phyloP scores from a whole-genome alignment of 1,284 basidiomycete species.

The Moniliella sp. region DNA sequence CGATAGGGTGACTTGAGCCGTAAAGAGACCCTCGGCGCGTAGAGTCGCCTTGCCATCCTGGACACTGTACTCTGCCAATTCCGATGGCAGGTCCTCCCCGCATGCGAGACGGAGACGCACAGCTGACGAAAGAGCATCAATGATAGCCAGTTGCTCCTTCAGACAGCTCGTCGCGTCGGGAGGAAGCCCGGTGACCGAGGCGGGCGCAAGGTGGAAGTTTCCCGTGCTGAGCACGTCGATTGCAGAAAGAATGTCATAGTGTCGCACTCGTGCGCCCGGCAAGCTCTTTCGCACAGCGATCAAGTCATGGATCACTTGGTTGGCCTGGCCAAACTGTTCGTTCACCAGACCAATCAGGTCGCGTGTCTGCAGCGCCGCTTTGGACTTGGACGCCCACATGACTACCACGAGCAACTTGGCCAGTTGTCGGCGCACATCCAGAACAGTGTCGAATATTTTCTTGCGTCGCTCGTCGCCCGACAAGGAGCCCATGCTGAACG shows the following conservation, averaged over 20 bases:
- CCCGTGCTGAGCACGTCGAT: conserved; percentile 63
- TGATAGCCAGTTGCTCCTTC: conserved; percentile 45
- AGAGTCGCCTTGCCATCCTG: conserved; percentile 59
- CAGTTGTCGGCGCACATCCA: conserved; percentile 65
- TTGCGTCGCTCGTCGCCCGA: conserved; percentile 60
- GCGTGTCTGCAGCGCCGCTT: conserved; percentile 14
- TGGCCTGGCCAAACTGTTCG: conserved; percentile 53
- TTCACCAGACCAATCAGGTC: conserved; percentile 22
- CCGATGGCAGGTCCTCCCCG: conserved; percentile 24
- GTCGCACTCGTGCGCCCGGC: conserved; percentile 46
- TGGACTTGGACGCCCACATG: conserved; percentile 8
- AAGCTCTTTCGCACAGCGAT: conserved; percentile 44
- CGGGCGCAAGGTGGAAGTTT: conserved; percentile 56
- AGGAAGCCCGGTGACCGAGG: conserved; percentile 1
- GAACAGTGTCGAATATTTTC: conserved; percentile 62
- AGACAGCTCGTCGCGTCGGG: conserved; percentile 45
- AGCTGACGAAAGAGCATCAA: conserved; percentile 51
- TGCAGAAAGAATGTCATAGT: conserved; percentile 70
- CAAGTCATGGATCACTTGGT: conserved; percentile 46
- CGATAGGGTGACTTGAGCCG: conserved; percentile 49
- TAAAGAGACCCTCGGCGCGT: conserved; percentile 50
- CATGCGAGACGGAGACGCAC: conserved; percentile 49
- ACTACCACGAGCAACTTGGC: conserved; percentile 50
- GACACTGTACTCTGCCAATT: conserved; percentile 38
- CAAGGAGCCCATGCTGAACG: conserved; percentile 54